Evolutionary conservation across 495 filamentous ascomycete genomes (phyloP).

Genomic region (Aspergillus cavernicola): DNA sequence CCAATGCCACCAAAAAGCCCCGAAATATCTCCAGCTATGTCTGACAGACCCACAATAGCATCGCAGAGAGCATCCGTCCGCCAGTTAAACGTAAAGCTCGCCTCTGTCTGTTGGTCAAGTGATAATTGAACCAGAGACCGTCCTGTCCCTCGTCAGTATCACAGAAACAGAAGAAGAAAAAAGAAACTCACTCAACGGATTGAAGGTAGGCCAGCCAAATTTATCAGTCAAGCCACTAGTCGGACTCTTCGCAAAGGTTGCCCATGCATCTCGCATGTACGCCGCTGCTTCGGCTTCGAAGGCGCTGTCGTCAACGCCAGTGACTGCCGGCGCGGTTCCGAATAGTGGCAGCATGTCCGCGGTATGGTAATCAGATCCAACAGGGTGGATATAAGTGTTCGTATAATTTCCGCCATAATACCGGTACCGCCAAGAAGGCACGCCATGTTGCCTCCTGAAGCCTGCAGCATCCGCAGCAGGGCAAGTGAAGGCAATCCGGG

Average conservation of each 20-base stretch:
- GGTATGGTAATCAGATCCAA: no score
- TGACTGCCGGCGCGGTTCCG: background rate
- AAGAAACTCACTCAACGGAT: background rate
- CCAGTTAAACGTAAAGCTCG: background rate
- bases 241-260: background rate
- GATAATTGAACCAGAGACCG: background rate
- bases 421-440: no score
- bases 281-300: background rate
- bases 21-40: background rate
- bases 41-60: background rate
- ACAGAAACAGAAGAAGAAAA: background rate
- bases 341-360: background rate
- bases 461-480: no score
- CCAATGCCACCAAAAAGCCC: no score
- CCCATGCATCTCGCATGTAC: constrained; percentile 2
- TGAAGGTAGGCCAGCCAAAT: background rate
- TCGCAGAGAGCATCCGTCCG: background rate
- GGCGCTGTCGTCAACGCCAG: background rate
- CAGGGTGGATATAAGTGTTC: no score
- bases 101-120: background rate
- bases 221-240: background rate
- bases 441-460: no score
- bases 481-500: no score
- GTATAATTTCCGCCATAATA: no score
- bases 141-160: no score